Percentiles rank a stretch among this genome's conserved stretches.
Conservation (phyloP, 179 eudicot species). For the Patellifolia procumbens region DNA sequence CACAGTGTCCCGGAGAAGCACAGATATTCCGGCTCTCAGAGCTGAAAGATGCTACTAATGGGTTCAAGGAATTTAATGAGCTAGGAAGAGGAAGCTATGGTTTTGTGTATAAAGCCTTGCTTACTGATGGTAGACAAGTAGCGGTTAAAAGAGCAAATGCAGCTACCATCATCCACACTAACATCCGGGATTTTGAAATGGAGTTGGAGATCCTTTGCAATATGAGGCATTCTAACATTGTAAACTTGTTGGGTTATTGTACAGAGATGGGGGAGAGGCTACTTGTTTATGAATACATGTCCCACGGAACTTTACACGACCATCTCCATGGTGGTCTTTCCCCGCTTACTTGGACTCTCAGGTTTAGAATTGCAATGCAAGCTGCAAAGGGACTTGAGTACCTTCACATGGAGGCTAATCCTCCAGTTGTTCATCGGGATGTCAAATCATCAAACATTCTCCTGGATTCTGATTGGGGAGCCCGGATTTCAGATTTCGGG, state of each 20-base stretch:
- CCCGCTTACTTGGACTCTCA: constrained; percentile 44
- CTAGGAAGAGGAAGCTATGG: constrained; percentile 98
- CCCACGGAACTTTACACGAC: constrained; percentile 48
- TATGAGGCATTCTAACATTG: constrained; percentile 54
- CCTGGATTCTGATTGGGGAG: constrained; percentile 70
- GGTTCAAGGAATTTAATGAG: constrained; percentile 96
- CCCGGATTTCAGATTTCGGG: constrained; percentile 80
- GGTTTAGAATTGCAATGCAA: constrained; percentile 43
- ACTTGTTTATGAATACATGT: constrained; percentile 53
- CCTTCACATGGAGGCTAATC: constrained; percentile 43
- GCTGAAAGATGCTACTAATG: constrained; percentile 89
- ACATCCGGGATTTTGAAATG: constrained; percentile 74
- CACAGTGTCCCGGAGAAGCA: constrained; percentile 70
- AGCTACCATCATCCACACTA: constrained; percentile 89
- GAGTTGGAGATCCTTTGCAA: constrained; percentile 88
- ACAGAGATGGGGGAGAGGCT: constrained; percentile 55
- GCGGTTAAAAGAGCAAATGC: constrained; percentile 96
- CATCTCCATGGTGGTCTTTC: constrained; percentile 53
- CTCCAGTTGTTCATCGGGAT: constrained; percentile 47
- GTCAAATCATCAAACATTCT: constrained; percentile 49
- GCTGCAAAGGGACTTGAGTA: constrained; percentile 54
- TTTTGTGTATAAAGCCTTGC: constrained; percentile 83
- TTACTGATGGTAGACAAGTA: constrained; percentile 76
- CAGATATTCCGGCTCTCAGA: constrained; percentile 86
- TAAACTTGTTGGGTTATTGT: constrained; percentile 49